These are phyloP conservation scores for Ajuga reptans DNA, from an alignment of 305 asterid genomes.

Conservation along the genomic window DNA sequence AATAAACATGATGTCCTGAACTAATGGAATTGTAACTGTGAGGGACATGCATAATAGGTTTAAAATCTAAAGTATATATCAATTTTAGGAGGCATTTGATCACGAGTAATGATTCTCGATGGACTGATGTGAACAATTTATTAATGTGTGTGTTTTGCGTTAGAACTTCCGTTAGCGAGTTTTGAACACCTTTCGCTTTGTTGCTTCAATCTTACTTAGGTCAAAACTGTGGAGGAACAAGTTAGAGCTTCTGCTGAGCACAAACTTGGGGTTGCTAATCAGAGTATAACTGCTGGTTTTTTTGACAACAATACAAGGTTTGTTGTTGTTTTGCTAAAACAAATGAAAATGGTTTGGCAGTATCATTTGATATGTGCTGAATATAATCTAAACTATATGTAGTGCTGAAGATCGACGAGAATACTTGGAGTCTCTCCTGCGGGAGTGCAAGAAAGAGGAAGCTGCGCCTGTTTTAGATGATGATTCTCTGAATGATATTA, in stretches of 20 bases:
- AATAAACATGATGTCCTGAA: conserved; percentile 3
- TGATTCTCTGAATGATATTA: conserved; percentile 84
- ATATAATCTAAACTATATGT: conserved; percentile 16
- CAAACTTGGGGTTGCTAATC: conserved; percentile 99
- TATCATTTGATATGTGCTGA: conserved; percentile 14
- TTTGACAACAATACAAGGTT: conserved; percentile 97
- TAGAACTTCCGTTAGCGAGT: neutral
- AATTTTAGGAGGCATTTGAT: neutral
- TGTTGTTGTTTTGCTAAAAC: conserved; percentile 16
- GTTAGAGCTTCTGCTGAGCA: conserved; percentile 99
- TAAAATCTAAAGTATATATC: neutral
- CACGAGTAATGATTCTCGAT: neutral
- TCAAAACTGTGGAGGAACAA: conserved; percentile 97
- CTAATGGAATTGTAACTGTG: conserved; percentile 5
- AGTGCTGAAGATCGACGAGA: conserved; percentile 99
- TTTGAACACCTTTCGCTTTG: conserved; percentile 8
- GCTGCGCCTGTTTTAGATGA: conserved; percentile 90
- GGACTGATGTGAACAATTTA: neutral
- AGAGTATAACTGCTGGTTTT: conserved; percentile 99
- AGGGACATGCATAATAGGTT: neutral
- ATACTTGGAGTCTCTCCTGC: conserved; percentile 94
- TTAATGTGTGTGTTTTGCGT: conserved; percentile 8
- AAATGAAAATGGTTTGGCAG: conserved; percentile 6
- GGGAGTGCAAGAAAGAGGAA: conserved; percentile 97
- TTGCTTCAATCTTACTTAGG: conserved; percentile 41